Evolutionary conservation across 768 basidiomycete genomes (phyloP).

Genomic region (Roridomyces roridus): DNA sequence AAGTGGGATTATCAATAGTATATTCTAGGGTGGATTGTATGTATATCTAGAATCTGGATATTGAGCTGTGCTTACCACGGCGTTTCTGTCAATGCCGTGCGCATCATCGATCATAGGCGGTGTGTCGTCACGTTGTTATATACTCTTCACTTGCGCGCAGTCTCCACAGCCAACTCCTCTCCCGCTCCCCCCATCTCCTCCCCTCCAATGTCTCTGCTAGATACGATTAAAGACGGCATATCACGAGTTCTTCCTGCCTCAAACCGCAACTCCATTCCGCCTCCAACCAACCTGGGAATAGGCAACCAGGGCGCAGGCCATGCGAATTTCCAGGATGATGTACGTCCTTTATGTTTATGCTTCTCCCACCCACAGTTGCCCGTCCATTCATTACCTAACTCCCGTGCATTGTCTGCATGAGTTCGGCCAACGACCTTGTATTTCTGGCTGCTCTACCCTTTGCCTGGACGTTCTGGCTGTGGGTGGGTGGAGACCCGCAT

Average conservation of each 20-base stretch:
- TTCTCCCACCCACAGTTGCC: conserved; percentile 22
- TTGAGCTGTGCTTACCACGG: not conserved
- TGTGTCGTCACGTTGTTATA: no score
- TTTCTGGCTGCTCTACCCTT: conserved; percentile 72
- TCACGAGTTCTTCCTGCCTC: conserved; percentile 48
- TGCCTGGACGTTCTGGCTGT: conserved; percentile 70
- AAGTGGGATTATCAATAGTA: conserved; percentile 50
- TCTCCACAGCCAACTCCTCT: not conserved
- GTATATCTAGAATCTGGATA: not conserved
- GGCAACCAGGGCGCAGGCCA: conserved; percentile 60
- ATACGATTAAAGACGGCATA: conserved; percentile 60
- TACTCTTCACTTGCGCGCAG: not conserved
- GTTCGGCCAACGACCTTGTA: conserved; percentile 51
- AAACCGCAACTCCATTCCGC: conserved; percentile 35
- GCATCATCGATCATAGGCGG: no score
- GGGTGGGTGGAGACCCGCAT: conserved; percentile 48
- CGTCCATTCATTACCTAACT: conserved; percentile 23
- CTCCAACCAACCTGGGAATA: conserved; percentile 56
- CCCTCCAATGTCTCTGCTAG: conserved; percentile 57
- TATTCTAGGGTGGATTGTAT: no score
- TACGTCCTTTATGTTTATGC: conserved; percentile 47
- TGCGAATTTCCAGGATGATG: conserved; percentile 73
- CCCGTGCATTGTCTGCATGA: conserved; percentile 40
- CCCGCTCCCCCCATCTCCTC: conserved; percentile 1
- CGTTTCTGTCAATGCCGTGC: no score